Percentiles rank a stretch among this genome's conserved stretches.
Evolutionary conservation across 495 filamentous ascomycete genomes (phyloP).

Genomic region (Cercophora samala): DNA sequence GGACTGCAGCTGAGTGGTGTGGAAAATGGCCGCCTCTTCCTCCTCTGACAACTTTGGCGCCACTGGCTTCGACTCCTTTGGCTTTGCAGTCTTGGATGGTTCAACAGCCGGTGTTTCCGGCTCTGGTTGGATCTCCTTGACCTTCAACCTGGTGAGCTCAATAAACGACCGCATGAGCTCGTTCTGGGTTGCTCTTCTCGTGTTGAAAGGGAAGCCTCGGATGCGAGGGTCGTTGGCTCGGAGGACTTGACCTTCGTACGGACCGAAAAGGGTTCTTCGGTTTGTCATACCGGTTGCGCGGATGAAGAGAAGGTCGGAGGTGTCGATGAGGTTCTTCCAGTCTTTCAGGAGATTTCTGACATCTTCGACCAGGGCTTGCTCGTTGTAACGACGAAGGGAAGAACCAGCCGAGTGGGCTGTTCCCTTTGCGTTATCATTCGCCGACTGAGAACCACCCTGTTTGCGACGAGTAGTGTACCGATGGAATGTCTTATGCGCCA

Average conservation of each 20-base stretch:
- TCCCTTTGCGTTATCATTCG: conserved; percentile 87
- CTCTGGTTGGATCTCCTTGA: conserved; percentile 63
- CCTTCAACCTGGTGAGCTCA: conserved; percentile 85
- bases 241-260: conserved; percentile 84
- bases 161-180: conserved; percentile 92
- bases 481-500: conserved; percentile 97
- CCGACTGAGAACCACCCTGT: conserved; percentile 90
- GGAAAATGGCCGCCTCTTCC: conserved; percentile 72
- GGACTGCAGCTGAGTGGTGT: conserved; percentile 82
- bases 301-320: conserved; percentile 78
- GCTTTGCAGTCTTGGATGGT: conserved; percentile 35
- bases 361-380: conserved; percentile 79
- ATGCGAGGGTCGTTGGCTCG: conserved; percentile 78
- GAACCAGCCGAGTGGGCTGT: conserved; percentile 92
- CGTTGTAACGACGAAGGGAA: conserved; percentile 86
- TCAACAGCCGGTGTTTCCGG: conserved; percentile 49
- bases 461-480: conserved; percentile 94
- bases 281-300: conserved; percentile 86
- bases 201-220: conserved; percentile 90
- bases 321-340: conserved; percentile 82
- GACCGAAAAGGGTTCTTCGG: conserved; percentile 78
- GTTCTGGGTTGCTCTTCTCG: conserved; percentile 86
- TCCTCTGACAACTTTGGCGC: conserved; percentile 67
- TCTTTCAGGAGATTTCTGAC: conserved; percentile 72
- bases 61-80: conserved; percentile 42